Evolutionary conservation across 208 protist species (phyloP), one percentile per base, ranked within the genome.

Genomic region (Vickermania ingenoplastis): DNA sequence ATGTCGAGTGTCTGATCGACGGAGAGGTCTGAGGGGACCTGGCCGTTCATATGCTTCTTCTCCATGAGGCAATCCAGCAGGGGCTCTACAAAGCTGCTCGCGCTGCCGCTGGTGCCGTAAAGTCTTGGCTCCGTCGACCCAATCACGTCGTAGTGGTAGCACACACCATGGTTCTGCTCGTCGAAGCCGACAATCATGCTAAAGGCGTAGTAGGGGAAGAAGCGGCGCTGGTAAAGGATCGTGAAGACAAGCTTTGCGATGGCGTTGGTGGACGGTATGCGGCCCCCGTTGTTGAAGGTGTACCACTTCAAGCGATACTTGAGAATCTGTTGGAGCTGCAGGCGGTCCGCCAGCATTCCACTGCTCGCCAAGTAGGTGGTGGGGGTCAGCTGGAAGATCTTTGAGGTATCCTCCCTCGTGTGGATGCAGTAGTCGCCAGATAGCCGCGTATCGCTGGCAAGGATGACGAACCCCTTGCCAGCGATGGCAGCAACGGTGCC

Each of bases 151-250:
- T 99, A 99, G 67, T 81, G 89, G 83, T 97, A 99, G 53, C 98
- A 95, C 54, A 95, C 93, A 23, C 97, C 97, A 28, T 91, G 61
- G 21, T 97, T 97, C 21, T 96, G 62, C 45, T 95, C 84, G 71
- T 99, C 86, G 14, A 99, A 61, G 23, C 98, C 98, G 14, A 84
- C 97, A 17, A 99, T 67, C 64, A 99, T 90, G 80, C 99, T 99
- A 79, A 99, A 99, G 1, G 97, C 97, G 84, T 99, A 99, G 75
- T 97, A 99, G 13, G 98, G 98, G 79, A 99, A 99, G 75, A 99
- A 99, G 60, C 98, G 89, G 29, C 94, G 90, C 52, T 90, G 75
- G 70, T 99, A 99, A 1, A 99, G 85, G 41, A 95, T 95, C 23
- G 91, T 99, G n/a, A 94, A 95, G 26, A 99, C 73, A 55, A 99